Evolutionary conservation across 2,329 filamentous ascomycete species (phyloP).

Genomic region (Lachnum nothofagi): DNA sequence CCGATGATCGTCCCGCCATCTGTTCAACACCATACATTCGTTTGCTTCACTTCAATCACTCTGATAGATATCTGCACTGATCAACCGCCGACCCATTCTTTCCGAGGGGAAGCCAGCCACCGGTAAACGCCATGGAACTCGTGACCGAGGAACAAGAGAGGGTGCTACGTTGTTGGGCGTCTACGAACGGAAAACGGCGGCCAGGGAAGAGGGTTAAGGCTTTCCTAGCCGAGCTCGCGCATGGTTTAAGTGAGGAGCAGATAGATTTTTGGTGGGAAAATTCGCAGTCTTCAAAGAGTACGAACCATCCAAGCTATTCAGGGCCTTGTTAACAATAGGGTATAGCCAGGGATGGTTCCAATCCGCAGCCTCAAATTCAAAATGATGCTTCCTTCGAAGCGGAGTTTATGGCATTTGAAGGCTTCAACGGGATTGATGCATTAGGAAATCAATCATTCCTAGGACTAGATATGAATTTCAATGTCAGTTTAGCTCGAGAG

Average conservation of each 20-base stretch:
- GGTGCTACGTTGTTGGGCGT: slow-evolving; percentile 15
- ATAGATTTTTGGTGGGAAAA: slow-evolving; percentile 18
- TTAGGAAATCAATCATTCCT: background rate
- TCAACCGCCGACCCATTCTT: background rate
- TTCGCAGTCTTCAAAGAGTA: slow-evolving; percentile 1
- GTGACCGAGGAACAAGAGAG: slow-evolving; percentile 17
- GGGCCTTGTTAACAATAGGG: background rate
- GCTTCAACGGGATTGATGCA: background rate
- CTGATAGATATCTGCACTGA: background rate
- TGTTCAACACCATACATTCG: background rate
- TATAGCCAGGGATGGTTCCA: background rate
- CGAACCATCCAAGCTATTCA: slow-evolving; percentile 1
- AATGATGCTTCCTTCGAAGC: background rate
- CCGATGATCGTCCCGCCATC: background rate
- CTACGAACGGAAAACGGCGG: slow-evolving; percentile 10
- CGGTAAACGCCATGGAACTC: slow-evolving; percentile 4
- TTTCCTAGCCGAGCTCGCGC: slow-evolving; percentile 12
- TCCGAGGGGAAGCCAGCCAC: background rate
- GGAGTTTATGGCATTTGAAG: background rate
- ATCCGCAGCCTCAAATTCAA: background rate
- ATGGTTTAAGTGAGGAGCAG: slow-evolving; percentile 16
- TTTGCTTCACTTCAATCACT: background rate
- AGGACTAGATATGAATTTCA: background rate
- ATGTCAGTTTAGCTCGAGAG: background rate
- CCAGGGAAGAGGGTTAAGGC: slow-evolving; percentile 6